Evolutionary conservation across 2,329 filamentous ascomycete species (phyloP).

Genomic region (Rhinocladiella similis): DNA sequence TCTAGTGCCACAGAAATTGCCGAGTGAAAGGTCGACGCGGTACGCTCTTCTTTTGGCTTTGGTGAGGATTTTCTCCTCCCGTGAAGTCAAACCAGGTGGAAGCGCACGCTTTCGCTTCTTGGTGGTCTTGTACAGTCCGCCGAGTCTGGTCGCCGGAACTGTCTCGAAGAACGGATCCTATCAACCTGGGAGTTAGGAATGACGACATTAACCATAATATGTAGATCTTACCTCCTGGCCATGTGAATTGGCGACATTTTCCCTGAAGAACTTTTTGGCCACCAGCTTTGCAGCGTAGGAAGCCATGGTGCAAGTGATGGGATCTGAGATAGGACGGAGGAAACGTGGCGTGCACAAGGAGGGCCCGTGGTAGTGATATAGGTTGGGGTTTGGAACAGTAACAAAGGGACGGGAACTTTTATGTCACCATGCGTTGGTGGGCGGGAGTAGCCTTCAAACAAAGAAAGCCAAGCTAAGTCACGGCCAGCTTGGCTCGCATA

Average conservation of each 20-base stretch:
- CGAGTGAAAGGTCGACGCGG: constrained; percentile 78
- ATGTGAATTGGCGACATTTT: constrained; percentile 59
- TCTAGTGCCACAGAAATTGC: constrained; percentile 75
- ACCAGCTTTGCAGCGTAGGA: constrained; percentile 55
- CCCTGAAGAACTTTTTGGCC: constrained; percentile 58
- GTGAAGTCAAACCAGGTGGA: constrained; percentile 76
- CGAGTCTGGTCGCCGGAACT: constrained; percentile 67
- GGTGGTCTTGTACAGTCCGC: constrained; percentile 59
- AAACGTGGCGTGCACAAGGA: neutral
- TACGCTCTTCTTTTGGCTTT: constrained; percentile 85
- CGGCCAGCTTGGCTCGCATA: constrained; percentile 7
- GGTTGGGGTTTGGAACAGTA: neutral
- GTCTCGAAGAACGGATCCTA: constrained; percentile 91
- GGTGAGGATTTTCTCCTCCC: constrained; percentile 80
- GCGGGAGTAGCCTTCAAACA: constrained; percentile 11
- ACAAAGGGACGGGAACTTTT: constrained; percentile 13
- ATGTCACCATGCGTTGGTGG: constrained; percentile 13
- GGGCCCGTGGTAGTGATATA: constrained; percentile 3
- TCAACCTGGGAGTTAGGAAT: constrained; percentile 12
- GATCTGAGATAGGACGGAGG: neutral
- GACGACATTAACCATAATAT: neutral
- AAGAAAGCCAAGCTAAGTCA: constrained; percentile 9
- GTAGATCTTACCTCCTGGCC: constrained; percentile 52
- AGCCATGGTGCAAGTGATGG: constrained; percentile 49
- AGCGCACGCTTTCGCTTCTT: constrained; percentile 85